Percentiles rank a stretch among this genome's conserved stretches.
Evolutionary conservation across 1,284 basidiomycete genomes (phyloP).

Genomic region (Irpex rosettiformis): DNA sequence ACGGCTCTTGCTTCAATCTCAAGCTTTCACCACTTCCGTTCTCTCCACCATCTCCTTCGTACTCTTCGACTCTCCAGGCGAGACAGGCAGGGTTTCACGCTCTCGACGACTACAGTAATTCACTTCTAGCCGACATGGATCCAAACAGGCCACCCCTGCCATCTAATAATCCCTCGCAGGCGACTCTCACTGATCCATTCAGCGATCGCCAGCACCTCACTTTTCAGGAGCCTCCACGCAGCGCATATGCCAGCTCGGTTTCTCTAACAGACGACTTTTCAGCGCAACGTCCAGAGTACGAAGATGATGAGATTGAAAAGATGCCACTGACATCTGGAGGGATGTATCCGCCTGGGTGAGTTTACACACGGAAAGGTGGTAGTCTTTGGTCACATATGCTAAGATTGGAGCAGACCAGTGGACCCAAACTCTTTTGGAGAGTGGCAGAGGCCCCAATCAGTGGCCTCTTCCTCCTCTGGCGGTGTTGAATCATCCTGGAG

Average conservation of each 20-base stretch:
- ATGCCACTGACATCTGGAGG: constrained; percentile 63
- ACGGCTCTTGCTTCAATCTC: not conserved
- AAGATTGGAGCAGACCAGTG: constrained; percentile 38
- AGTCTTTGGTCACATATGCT: constrained; percentile 7
- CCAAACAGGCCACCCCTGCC: constrained; percentile 41
- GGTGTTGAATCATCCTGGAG: constrained; percentile 77
- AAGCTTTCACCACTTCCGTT: constrained; percentile 4
- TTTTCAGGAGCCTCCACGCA: constrained; percentile 51
- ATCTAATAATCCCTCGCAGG: constrained; percentile 32
- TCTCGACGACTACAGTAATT: constrained; percentile 3
- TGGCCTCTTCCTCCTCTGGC: constrained; percentile 60
- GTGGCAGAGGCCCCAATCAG: constrained; percentile 60
- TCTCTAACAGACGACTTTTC: constrained; percentile 55
- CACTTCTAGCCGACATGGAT: constrained; percentile 35
- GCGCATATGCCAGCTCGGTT: constrained; percentile 47
- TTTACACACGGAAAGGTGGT: constrained; percentile 8
- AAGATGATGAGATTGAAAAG: constrained; percentile 71
- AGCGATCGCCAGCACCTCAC: constrained; percentile 60
- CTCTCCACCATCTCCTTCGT: constrained; percentile 2
- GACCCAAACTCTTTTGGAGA: constrained; percentile 66
- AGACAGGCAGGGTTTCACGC: constrained; percentile 16
- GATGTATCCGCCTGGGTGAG: constrained; percentile 72
- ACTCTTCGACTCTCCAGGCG: constrained; percentile 12
- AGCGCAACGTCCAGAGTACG: constrained; percentile 39
- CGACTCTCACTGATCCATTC: constrained; percentile 53